phyloP scores from a whole-genome alignment of 345 rosid genomes.

The Balakata baccata region DNA sequence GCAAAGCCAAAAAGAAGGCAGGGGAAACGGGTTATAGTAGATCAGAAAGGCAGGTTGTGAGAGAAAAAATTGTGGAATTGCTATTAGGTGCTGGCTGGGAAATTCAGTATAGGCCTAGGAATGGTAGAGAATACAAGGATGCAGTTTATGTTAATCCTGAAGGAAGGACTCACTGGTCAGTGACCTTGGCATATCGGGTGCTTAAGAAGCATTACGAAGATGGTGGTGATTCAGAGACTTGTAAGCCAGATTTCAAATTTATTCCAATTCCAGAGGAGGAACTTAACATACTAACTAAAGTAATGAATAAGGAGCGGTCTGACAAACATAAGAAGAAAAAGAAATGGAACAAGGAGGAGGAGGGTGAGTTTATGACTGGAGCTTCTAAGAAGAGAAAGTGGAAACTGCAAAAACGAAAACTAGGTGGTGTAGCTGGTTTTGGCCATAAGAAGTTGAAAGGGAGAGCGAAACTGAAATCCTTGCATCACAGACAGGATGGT shows the following conservation, averaged over 20 bases:
- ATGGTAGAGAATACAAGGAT: constrained; percentile 54
- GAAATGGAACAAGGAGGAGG: constrained; percentile 24
- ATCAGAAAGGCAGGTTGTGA: constrained; percentile 47
- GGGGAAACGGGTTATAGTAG: constrained; percentile 25
- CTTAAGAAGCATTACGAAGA: constrained; percentile 45
- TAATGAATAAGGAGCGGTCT: constrained; percentile 39
- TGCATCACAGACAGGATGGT: constrained; percentile 16
- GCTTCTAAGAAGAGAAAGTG: constrained; percentile 30
- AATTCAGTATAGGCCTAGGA: constrained; percentile 70
- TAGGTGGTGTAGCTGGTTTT: constrained; percentile 25
- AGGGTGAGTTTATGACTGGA: constrained; percentile 16
- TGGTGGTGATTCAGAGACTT: constrained; percentile 31
- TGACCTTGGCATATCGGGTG: constrained; percentile 72
- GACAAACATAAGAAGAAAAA: constrained; percentile 54
- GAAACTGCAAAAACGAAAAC: constrained; percentile 36
- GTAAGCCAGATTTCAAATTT: constrained; percentile 47
- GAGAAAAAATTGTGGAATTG: constrained; percentile 62
- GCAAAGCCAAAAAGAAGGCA: constrained; percentile 16
- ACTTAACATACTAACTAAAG: constrained; percentile 51
- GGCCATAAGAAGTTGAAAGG: constrained; percentile 20
- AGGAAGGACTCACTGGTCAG: constrained; percentile 94
- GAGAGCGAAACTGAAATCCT: constrained; percentile 28
- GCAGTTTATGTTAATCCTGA: constrained; percentile 91
- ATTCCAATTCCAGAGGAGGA: constrained; percentile 71
- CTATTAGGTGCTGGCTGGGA: constrained; percentile 87